Conservation (phyloP, 768 basidiomycete genomes). For the Hemileccinum rubropunctum region DNA sequence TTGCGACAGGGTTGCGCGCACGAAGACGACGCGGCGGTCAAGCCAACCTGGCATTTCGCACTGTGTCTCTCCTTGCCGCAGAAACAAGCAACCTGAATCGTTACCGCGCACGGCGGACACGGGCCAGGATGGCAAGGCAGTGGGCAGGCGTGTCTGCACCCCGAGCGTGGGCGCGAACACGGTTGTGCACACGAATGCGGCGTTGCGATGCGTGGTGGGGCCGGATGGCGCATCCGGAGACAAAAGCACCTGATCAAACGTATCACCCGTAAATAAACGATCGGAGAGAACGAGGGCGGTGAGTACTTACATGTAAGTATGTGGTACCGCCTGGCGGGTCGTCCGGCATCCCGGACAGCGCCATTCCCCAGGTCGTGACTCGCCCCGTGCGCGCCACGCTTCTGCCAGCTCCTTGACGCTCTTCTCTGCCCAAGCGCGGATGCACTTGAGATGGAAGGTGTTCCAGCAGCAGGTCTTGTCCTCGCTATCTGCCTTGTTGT, state of each 20-base stretch:
- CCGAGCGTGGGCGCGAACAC: slow-evolving; percentile 56
- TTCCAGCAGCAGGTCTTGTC: slow-evolving; percentile 70
- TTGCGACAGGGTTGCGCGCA: slow-evolving; percentile 40
- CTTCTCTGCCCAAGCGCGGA: slow-evolving; percentile 83
- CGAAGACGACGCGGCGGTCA: slow-evolving; percentile 23
- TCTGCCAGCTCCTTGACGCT: slow-evolving; percentile 70
- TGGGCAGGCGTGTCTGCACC: slow-evolving; percentile 81
- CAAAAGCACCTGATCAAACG: slow-evolving; percentile 76
- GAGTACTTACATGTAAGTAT: slow-evolving; percentile 54
- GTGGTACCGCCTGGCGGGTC: slow-evolving; percentile 64
- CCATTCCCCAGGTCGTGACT: slow-evolving; percentile 76
- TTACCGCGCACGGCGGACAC: slow-evolving; percentile 90
- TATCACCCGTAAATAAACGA: too few relatives aligned
- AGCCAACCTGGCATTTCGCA: slow-evolving; percentile 49
- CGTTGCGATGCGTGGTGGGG: slow-evolving; percentile 63
- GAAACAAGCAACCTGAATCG: slow-evolving; percentile 72
- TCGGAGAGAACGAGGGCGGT: too few relatives aligned
- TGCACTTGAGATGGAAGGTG: slow-evolving; percentile 88
- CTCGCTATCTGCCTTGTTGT: slow-evolving; percentile 1
- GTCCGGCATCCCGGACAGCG: slow-evolving; percentile 92
- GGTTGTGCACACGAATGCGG: slow-evolving; percentile 76
- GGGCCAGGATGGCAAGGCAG: slow-evolving; percentile 92
- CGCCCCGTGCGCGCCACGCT: slow-evolving; percentile 72
- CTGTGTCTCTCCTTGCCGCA: slow-evolving; percentile 56
- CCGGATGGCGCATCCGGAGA: slow-evolving; percentile 67